phyloP scores from a whole-genome alignment of 2,329 filamentous ascomycete genomes.

The Chaetomiaceae sp. region DNA sequence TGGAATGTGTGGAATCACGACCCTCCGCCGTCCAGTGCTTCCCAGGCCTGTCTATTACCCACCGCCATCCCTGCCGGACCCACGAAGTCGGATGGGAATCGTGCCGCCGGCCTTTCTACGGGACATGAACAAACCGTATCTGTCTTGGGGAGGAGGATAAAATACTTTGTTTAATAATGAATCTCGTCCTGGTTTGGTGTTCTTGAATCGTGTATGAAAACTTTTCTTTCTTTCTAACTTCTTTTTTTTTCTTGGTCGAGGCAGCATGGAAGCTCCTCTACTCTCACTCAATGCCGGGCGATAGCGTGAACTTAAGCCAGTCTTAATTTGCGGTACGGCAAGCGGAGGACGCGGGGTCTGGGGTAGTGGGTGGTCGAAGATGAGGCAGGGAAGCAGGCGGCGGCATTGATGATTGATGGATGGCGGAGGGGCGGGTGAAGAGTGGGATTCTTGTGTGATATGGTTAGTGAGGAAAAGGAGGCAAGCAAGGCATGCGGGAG shows the following conservation, averaged over 20 bases:
- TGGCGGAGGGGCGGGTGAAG: not conserved
- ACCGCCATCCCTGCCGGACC: conserved; percentile 5
- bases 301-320: not conserved
- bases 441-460: not conserved
- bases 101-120: too few species aligned
- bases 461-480: not conserved
- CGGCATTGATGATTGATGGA: not conserved
- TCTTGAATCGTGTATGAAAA: conserved; percentile 26
- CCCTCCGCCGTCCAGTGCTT: conserved; percentile 5
- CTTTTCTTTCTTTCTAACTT: conserved; percentile 31
- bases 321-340: not conserved
- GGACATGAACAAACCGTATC: not conserved
- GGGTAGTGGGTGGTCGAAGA: not conserved
- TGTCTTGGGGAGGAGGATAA: conserved; percentile 17
- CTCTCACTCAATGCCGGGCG: conserved; percentile 7
- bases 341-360: too few species aligned
- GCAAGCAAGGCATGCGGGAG: too few species aligned
- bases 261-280: not conserved
- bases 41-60: conserved; percentile 2
- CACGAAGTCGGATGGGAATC: conserved; percentile 3
- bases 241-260: conserved; percentile 12
- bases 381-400: not conserved
- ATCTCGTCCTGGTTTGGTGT: conserved; percentile 13
- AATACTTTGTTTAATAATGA: conserved; percentile 31
- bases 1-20: conserved; percentile 9